Percentiles rank a stretch among this genome's conserved stretches.
Evolutionary conservation across 176 grass and related monocot genomes (phyloP).

Genomic region (maize (Zea mays)): DNA sequence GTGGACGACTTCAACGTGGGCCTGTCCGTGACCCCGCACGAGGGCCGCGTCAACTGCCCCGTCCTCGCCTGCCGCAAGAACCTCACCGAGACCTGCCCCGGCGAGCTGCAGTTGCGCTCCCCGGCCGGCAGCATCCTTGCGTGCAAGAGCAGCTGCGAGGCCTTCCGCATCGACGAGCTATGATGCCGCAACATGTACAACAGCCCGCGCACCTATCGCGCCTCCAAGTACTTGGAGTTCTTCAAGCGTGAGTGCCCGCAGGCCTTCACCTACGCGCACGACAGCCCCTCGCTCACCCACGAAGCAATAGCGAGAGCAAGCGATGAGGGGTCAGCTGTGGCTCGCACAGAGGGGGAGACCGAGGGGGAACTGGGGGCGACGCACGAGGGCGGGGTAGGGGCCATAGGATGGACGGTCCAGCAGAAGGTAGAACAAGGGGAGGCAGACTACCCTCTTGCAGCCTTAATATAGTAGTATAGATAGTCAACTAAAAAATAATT

Average conservation of each 20-base stretch:
- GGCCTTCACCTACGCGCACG: conserved; percentile 89
- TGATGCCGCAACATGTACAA: conserved; percentile 95
- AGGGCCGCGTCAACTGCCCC: conserved; percentile 81
- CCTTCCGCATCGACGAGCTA: conserved; percentile 78
- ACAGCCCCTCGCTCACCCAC: conserved; percentile 78
- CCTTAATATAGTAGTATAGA: too few relatives aligned
- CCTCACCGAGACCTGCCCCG: conserved; percentile 66
- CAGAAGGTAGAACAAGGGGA: too few relatives aligned
- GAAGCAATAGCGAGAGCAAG: too few relatives aligned
- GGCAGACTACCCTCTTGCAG: too few relatives aligned
- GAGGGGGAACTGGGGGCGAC: too few relatives aligned
- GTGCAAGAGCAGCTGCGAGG: conserved; percentile 85
- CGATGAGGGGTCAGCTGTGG: too few relatives aligned
- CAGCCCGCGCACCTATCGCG: conserved; percentile 64
- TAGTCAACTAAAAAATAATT: too few relatives aligned
- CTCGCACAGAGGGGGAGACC: too few relatives aligned
- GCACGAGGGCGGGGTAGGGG: too few relatives aligned
- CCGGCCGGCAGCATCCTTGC: conserved; percentile 53
- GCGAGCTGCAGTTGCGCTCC: conserved; percentile 70
- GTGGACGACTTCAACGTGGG: too few relatives aligned
- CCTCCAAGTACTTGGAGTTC: conserved; percentile 81
- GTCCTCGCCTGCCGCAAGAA: conserved; percentile 69
- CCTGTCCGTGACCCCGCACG: conserved; percentile 84
- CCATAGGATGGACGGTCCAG: too few relatives aligned
- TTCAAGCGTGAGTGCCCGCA: conserved; percentile 93